phyloP scores from a whole-genome alignment of 768 basidiomycete genomes.

The Leccinum imitatum region DNA sequence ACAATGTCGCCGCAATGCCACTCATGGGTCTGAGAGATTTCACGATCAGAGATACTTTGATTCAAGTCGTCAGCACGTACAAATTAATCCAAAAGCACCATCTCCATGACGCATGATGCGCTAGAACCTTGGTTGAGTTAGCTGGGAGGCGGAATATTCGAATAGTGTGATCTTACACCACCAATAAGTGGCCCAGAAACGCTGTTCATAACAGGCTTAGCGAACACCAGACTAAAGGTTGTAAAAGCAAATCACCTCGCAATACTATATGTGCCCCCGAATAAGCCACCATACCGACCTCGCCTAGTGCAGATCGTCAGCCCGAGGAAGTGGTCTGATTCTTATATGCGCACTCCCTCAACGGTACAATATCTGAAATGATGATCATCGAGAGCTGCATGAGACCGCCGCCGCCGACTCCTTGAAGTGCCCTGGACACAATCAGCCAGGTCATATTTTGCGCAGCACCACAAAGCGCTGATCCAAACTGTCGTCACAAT shows the following conservation, averaged over 20 bases:
- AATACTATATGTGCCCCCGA: not conserved
- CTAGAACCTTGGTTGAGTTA: slow-evolving; percentile 47
- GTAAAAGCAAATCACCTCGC: not conserved
- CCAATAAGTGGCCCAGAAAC: slow-evolving; percentile 80
- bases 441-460: slow-evolving; percentile 79
- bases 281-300: not conserved
- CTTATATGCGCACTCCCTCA: slow-evolving; percentile 57
- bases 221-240: slow-evolving; percentile 30
- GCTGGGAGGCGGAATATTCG: not conserved
- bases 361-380: slow-evolving; percentile 79
- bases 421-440: slow-evolving; percentile 74
- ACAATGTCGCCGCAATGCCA: slow-evolving; percentile 53
- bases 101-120: slow-evolving; percentile 76
- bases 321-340: not conserved
- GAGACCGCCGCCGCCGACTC: slow-evolving; percentile 79
- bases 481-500: slow-evolving; percentile 57
- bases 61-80: not conserved
- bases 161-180: slow-evolving; percentile 52
- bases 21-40: slow-evolving; percentile 57
- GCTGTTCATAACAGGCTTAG: slow-evolving; percentile 30
- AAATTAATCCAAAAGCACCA: slow-evolving; percentile 63
- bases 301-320: not conserved
- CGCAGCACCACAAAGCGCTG: slow-evolving; percentile 78
- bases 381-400: slow-evolving; percentile 74
- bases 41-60: not conserved